These are phyloP conservation scores for Rhodomyrtus tomentosa DNA, from an alignment of 345 rosid species.

Conservation along the genomic window DNA sequence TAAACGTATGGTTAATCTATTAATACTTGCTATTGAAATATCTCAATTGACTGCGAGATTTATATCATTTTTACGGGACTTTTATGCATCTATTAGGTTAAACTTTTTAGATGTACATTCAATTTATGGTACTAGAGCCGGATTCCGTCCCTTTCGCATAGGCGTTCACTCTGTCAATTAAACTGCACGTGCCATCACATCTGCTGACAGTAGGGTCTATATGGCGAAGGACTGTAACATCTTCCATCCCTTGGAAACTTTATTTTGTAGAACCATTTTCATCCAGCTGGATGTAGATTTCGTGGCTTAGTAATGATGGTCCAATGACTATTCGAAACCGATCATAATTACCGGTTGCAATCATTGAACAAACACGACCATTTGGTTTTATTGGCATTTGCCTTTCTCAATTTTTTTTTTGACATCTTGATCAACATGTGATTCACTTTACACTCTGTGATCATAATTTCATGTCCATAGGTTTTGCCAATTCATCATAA, in stretches of 20 bases:
- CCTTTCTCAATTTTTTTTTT: neutral
- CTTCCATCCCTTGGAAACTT: neutral
- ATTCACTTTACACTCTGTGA: neutral
- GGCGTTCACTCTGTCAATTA: neutral
- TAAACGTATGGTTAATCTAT: neutral
- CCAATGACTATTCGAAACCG: neutral
- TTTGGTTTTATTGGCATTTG: neutral
- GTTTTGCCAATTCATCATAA: neutral
- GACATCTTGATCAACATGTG: neutral
- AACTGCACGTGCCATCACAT: neutral
- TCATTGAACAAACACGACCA: neutral
- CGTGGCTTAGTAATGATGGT: neutral
- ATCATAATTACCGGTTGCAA: neutral
- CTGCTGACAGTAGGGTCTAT: neutral
- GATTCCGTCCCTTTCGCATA: neutral
- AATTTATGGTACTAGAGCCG: fast-evolving
- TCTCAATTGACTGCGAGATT: neutral
- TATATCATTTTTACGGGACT: neutral
- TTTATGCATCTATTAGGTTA: too few relatives aligned
- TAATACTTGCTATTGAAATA: neutral
- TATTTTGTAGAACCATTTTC: neutral
- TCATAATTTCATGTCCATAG: neutral
- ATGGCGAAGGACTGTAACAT: neutral
- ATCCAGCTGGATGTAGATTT: neutral
- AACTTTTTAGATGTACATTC: neutral